Evolutionary conservation across 768 basidiomycete genomes (phyloP).

Genomic region (Hydnomerulius pinastri): DNA sequence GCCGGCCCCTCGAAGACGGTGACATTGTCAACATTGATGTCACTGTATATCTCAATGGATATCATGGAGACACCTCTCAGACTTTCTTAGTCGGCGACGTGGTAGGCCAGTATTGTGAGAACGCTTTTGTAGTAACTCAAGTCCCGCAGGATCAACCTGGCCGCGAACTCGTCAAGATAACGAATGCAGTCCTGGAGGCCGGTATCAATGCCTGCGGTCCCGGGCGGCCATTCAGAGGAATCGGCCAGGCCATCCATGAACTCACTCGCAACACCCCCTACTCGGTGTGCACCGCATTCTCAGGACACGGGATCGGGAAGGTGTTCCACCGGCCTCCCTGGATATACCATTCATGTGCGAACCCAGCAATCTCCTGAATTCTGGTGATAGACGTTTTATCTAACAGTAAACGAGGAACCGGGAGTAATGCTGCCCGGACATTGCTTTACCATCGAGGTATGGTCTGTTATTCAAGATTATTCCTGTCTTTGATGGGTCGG

Average conservation of each 20-base stretch:
- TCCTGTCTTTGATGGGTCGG: not conserved
- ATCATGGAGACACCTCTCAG: conserved; percentile 87
- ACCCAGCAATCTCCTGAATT: not conserved
- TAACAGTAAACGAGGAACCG: conserved; percentile 79
- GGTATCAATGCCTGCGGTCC: conserved; percentile 80
- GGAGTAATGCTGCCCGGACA: conserved; percentile 82
- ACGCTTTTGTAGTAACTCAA: not conserved
- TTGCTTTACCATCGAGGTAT: conserved; percentile 91
- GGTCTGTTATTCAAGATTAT: conserved; percentile 3
- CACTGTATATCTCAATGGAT: conserved; percentile 80
- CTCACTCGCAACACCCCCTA: conserved; percentile 43
- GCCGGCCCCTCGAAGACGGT: conserved; percentile 76
- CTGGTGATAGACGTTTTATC: not conserved
- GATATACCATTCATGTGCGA: conserved; percentile 76
- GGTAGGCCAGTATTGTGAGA: conserved; percentile 39
- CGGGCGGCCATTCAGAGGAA: conserved; percentile 63
- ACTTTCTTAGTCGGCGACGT: conserved; percentile 84
- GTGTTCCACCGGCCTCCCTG: conserved; percentile 82
- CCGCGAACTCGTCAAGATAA: conserved; percentile 59
- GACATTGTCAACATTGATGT: conserved; percentile 91
- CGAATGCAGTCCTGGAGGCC: conserved; percentile 62
- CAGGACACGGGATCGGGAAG: conserved; percentile 86
- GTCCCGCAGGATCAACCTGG: conserved; percentile 65
- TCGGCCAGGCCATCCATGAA: conserved; percentile 70
- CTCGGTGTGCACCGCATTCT: conserved; percentile 70